Evolutionary conservation across 805 yeast species (phyloP).

Genomic region (Candida railenensis): DNA sequence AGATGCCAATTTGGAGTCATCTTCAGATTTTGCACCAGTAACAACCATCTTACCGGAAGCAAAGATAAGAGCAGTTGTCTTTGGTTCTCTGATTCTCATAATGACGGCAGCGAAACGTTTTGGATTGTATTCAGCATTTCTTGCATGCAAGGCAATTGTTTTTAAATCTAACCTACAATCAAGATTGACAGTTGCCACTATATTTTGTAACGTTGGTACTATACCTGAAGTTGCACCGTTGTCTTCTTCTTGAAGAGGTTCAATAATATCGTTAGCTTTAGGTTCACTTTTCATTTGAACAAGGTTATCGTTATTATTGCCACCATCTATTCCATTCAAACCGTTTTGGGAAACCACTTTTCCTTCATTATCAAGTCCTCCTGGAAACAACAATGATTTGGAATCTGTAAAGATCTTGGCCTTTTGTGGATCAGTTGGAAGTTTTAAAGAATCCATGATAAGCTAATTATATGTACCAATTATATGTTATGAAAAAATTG

Average conservation of each 20-base stretch:
- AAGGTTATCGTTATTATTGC: constrained; percentile 10
- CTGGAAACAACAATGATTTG: constrained; percentile 63
- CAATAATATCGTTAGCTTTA: constrained; percentile 21
- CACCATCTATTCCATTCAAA: constrained; percentile 3
- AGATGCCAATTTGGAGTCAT: constrained; percentile 96
- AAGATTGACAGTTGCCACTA: constrained; percentile 95
- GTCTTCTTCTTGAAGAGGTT: constrained; percentile 47
- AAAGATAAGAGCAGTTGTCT: constrained; percentile 94
- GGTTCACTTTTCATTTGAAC: constrained; percentile 13
- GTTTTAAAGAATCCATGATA: constrained; percentile 67
- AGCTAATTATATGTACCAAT: constrained; percentile 6
- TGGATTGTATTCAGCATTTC: constrained; percentile 98
- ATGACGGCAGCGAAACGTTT: constrained; percentile 99
- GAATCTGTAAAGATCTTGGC: constrained; percentile 73
- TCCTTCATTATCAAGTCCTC: constrained; percentile 37
- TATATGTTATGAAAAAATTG: constrained; percentile 1
- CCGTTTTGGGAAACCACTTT: constrained; percentile 12
- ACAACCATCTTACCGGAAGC: constrained; percentile 99
- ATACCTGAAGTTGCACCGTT: constrained; percentile 88
- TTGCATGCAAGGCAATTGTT: constrained; percentile 96
- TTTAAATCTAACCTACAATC: constrained; percentile 95
- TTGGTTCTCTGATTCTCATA: constrained; percentile 98
- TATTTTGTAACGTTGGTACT: constrained; percentile 92
- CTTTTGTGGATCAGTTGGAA: constrained; percentile 76
- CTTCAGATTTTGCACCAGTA: constrained; percentile 98